Evolutionary conservation across 805 yeast genomes (phyloP), one percentile per base, ranked within the genome.

Genomic region (Nakazawaea wyomingensis): DNA sequence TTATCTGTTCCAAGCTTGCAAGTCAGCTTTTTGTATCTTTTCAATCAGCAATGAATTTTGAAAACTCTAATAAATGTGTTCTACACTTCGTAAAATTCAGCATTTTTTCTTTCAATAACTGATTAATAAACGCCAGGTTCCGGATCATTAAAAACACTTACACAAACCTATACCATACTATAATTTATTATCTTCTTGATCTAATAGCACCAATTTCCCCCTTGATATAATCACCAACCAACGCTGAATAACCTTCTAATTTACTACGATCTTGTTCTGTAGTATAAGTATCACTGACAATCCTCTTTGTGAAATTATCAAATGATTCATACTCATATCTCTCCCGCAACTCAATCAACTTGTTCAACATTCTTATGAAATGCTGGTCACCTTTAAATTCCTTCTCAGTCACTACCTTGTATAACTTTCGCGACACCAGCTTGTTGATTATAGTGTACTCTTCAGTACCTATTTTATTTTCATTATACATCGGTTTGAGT

Each of bases 381-480:
- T 13, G 30, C 5, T 34, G 30, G 26, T 37, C 38, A 10, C 16
- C 31, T 10, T 24, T 10, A 6, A 41, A 17, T 24, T 41, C 41
- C 19, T 22, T 22, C 8, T 34, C 28, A 3, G 41, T 20, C 1
- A 60, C 44, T 11, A 49, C 31, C 16, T 61, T 60, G 55, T 86
- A 85, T 16, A 84, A 57, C 34, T 64, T 62, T 41, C 86, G 67
- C 11, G 90, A 82, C 5, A 84, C 79, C 3, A 61, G 62, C 61
- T 75, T 76, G 60, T 85, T 85, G 43, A 85, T 69, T 13, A 57
- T 58, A 3, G 87, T 82, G 55, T 80, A 86, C 19, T 48, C 34
- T 1, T 45, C 42, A 9, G 55, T 45, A 8, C 54, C 43, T 7
- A 55, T 46, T 39, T 66, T 65, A 3, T 62, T 62, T 22, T 61